Evolutionary conservation across 2,329 filamentous ascomycete genomes (phyloP).

Genomic region (Microsporum canis): DNA sequence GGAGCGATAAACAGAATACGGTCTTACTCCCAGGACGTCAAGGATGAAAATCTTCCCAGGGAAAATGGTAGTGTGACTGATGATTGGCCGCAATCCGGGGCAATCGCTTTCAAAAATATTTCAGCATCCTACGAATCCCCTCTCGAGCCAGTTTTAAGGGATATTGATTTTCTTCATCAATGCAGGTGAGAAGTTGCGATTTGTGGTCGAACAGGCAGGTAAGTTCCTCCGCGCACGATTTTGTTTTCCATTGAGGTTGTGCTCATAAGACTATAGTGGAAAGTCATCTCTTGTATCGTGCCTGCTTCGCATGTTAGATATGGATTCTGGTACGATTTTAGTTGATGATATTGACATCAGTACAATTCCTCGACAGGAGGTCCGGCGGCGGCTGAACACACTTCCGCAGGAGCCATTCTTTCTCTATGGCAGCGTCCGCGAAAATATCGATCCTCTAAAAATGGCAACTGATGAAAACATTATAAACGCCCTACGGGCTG

Average conservation of each 20-base stretch:
- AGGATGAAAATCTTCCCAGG: slow-evolving; percentile 3
- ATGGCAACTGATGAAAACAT: not conserved
- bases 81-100: slow-evolving; percentile 14
- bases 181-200: slow-evolving; percentile 12
- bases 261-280: slow-evolving; percentile 5
- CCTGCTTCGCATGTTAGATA: slow-evolving; percentile 7
- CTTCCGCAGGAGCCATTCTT: slow-evolving; percentile 2
- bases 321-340: slow-evolving; percentile 5
- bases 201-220: slow-evolving; percentile 15
- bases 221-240: not conserved
- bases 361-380: slow-evolving; percentile 2
- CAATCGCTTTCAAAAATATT: not conserved
- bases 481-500: not conserved
- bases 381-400: not conserved
- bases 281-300: slow-evolving; percentile 8
- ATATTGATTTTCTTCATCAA: slow-evolving; percentile 8
- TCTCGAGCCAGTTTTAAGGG: slow-evolving; percentile 2
- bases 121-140: slow-evolving; percentile 1
- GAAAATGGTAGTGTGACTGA: slow-evolving; percentile 14
- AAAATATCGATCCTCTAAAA: not conserved
- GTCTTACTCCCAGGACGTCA: not conserved
- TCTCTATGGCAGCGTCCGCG: not conserved
- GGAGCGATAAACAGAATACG: slow-evolving; percentile 2
- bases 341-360: slow-evolving; percentile 9
- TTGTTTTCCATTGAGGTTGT: not conserved